Conservation (phyloP, 148 eudicot species). For the Camellia sinensis region DNA sequence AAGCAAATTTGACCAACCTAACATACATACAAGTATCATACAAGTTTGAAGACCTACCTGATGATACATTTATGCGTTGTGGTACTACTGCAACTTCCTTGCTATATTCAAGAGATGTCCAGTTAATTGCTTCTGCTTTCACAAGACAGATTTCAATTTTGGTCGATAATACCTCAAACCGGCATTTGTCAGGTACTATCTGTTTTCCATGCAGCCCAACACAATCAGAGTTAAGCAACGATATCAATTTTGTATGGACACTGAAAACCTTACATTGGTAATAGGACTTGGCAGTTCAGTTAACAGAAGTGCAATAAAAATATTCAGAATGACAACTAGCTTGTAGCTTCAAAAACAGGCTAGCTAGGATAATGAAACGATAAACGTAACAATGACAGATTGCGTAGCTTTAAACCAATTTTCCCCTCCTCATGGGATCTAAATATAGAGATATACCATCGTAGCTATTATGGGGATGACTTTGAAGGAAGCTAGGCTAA, state of each 20-base stretch:
- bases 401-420: not conserved
- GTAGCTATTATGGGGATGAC: not conserved
- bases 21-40: not conserved
- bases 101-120: conserved; percentile 29
- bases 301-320: not conserved
- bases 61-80: conserved; percentile 11
- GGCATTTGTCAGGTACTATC: conserved; percentile 26
- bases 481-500: not conserved
- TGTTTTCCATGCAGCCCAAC: conserved; percentile 17
- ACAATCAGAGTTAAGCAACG: not conserved
- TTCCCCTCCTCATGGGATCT: not conserved
- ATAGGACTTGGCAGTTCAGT: not conserved
- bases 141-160: conserved; percentile 25
- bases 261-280: not conserved
- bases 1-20: not conserved
- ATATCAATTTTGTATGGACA: not conserved
- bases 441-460: not conserved
- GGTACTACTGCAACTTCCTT: conserved; percentile 10
- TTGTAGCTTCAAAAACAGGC: not conserved
- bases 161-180: conserved; percentile 25
- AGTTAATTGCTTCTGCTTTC: conserved; percentile 22
- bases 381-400: not conserved
- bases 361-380: not conserved
- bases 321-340: not conserved
- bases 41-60: conserved; percentile 11